Evolutionary conservation across 257 asterid species (phyloP).

Genomic region (Ballota nigra): DNA sequence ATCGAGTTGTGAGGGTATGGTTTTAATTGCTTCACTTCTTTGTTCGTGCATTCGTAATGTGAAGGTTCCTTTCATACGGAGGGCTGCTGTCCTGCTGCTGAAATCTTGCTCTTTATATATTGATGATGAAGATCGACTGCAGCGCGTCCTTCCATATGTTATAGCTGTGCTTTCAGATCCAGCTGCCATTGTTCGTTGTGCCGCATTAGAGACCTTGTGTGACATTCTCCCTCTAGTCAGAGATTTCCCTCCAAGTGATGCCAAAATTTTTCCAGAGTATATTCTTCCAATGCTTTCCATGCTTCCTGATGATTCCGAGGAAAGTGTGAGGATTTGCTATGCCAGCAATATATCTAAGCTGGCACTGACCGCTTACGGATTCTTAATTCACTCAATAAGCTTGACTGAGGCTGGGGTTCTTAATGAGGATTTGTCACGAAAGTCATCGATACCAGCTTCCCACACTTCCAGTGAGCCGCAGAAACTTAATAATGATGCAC

Average conservation of each 20-base stretch:
- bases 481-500: constrained; percentile 66
- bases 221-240: constrained; percentile 95
- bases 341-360: constrained; percentile 91
- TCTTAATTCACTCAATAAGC: constrained; percentile 91
- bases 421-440: constrained; percentile 63
- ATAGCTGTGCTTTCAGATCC: constrained; percentile 95
- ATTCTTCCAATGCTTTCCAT: constrained; percentile 98
- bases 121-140: constrained; percentile 93
- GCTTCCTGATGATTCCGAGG: constrained; percentile 99
- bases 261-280: constrained; percentile 97
- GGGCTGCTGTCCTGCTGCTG: constrained; percentile 88
- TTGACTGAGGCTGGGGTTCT: constrained; percentile 98
- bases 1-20: constrained; percentile 98
- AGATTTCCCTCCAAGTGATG: constrained; percentile 99
- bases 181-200: constrained; percentile 97
- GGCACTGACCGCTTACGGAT: constrained; percentile 95
- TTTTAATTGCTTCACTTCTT: constrained; percentile 89
- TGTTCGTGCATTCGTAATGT: constrained; percentile 97
- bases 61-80: constrained; percentile 87
- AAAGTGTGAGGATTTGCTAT: constrained; percentile 98
- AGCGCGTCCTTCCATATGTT: constrained; percentile 95
- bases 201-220: constrained; percentile 91
- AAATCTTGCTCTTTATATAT: constrained; percentile 92
- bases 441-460: constrained; percentile 46
- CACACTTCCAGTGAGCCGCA: constrained; percentile 45